Conservation (phyloP, 1,139 yeast genomes). For the Ashbya aceris region DNA sequence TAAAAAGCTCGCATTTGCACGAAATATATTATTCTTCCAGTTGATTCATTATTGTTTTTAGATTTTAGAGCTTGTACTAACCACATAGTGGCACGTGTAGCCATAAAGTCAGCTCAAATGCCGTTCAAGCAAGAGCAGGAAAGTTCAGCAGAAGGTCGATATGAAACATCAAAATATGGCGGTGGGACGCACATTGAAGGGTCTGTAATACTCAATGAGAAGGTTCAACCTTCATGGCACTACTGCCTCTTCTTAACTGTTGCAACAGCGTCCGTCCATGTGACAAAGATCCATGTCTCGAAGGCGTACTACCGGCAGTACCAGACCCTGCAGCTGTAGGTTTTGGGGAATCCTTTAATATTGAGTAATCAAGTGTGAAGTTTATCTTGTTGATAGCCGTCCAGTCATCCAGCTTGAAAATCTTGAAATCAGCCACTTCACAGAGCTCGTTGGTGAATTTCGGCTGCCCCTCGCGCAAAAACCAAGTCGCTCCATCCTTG, state of each 20-base stretch:
- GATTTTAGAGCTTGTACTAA: too few relatives aligned
- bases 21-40: too few relatives aligned
- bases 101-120: too few relatives aligned
- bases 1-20: too few relatives aligned
- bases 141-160: too few relatives aligned
- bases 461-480: conserved; percentile 31
- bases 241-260: conserved; percentile 22
- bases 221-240: conserved; percentile 4
- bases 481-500: conserved; percentile 31
- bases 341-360: conserved; percentile 1
- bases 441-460: conserved; percentile 31
- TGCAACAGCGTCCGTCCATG: conserved; percentile 27
- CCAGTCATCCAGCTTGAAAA: conserved; percentile 37
- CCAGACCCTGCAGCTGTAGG: not conserved
- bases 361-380: conserved; percentile 26
- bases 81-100: too few relatives aligned
- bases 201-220: not conserved
- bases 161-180: too few relatives aligned
- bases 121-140: too few relatives aligned
- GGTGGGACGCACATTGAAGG: too few relatives aligned
- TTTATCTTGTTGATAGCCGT: conserved; percentile 30
- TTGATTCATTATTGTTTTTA: too few relatives aligned
- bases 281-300: not conserved
- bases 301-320: not conserved
- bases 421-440: conserved; percentile 35